A percentile compares a stretch with the other conserved stretches of the same genome.
phyloP scores from a whole-genome alignment of 2,329 filamentous ascomycete genomes.

The Pleoardoris graminearum region DNA sequence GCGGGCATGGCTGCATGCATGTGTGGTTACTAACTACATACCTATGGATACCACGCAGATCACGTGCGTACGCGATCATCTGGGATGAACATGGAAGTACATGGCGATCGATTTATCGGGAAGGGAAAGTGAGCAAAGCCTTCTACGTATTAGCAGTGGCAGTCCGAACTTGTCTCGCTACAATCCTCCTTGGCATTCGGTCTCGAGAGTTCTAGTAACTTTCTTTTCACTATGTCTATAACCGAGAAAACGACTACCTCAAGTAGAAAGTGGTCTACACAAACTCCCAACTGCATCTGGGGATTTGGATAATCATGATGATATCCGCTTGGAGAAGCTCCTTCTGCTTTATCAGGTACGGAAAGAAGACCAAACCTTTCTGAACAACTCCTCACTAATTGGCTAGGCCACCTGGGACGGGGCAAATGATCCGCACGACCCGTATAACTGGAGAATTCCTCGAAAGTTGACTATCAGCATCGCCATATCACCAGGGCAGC shows the following conservation, averaged over 20 bases:
- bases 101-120: too few species aligned
- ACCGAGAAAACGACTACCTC: too few species aligned
- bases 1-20: background rate
- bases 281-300: background rate
- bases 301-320: background rate
- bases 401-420: conserved; percentile 21
- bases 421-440: conserved; percentile 32
- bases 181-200: too few species aligned
- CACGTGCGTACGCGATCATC: too few species aligned
- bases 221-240: too few species aligned
- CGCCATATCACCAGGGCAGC: conserved; percentile 16
- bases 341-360: background rate
- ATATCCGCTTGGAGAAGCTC: background rate
- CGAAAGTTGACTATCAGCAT: conserved; percentile 21
- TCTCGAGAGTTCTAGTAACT: too few species aligned
- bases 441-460: conserved; percentile 36
- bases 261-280: background rate
- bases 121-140: too few species aligned
- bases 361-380: background rate
- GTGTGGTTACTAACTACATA: background rate
- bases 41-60: background rate
- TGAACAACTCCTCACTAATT: background rate
- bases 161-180: too few species aligned
- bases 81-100: too few species aligned
- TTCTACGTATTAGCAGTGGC: too few species aligned